Evolutionary conservation across 495 filamentous ascomycete genomes (phyloP).

Genomic region (Penicillium maclennaniae): DNA sequence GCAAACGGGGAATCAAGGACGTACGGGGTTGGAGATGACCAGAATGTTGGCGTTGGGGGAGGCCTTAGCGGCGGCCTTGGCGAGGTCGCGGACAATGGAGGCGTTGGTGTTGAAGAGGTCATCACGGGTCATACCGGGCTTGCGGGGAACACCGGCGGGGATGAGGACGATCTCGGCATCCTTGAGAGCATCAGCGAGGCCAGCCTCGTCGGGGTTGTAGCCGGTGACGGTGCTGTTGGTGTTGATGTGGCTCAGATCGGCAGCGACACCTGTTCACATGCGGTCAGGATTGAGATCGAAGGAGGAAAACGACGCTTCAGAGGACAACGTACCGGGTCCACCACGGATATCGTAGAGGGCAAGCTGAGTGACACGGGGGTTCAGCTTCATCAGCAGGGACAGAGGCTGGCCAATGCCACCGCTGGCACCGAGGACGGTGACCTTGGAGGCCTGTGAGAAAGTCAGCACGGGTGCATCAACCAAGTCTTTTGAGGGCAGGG

Average conservation of each 20-base stretch:
- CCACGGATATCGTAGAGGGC: conserved; percentile 96
- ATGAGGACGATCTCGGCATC: conserved; percentile 93
- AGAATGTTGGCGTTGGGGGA: conserved; percentile 91
- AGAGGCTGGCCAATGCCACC: conserved; percentile 98
- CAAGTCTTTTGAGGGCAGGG: conserved; percentile 3
- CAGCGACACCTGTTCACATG: conserved; percentile 74
- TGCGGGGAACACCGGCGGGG: conserved; percentile 96
- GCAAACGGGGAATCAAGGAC: conserved; percentile 7
- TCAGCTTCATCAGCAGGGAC: conserved; percentile 96
- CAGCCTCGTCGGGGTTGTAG: conserved; percentile 71
- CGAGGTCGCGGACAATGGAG: conserved; percentile 96
- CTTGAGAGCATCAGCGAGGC: conserved; percentile 73
- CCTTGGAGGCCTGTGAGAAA: conserved; percentile 77
- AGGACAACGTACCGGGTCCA: conserved; percentile 69
- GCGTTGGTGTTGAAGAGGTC: conserved; percentile 99
- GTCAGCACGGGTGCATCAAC: conserved; percentile 1
- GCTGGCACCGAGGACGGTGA: conserved; percentile 90
- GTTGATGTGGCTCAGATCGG: conserved; percentile 97
- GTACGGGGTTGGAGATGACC: conserved; percentile 93
- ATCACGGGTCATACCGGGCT: conserved; percentile 99
- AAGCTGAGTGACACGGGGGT: conserved; percentile 87
- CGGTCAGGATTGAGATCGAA: not conserved
- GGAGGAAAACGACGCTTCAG: not conserved
- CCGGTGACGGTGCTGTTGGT: conserved; percentile 93
- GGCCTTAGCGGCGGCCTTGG: conserved; percentile 88